Base-by-base conservation (phyloP, 116 monocot genomes). In the Cymodocea nodosa region DNA sequence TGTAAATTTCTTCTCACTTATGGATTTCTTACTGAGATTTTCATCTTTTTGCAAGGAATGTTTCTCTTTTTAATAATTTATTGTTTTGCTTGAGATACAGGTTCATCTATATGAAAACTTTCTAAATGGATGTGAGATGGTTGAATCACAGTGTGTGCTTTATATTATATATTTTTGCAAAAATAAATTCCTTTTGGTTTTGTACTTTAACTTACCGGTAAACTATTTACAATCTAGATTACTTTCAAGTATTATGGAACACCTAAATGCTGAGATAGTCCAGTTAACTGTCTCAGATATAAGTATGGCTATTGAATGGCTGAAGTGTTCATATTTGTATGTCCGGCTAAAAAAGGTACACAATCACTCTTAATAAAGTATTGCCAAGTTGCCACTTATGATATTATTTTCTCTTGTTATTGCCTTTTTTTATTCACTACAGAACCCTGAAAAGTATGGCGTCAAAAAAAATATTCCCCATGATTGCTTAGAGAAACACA, bases 391-490 rank as follows among this genome's bases (percentile, higher is more conserved):
- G 15, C 16, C 25, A 2, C 16, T 60, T 30, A 35, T n/a, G 37
- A 62, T 1, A 23, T 8, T n/a, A n/a, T 35, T 62, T 36, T 62
- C 56, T 56, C 24, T 36, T 62, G 6, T 39, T 17, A 39, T 36
- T 8, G n/a, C 16, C 1, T 9, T 39, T 62, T 36, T 62, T 18
- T 37, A 17, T 18, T 23, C 23, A 40, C 23, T 19, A 57, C 52
- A 99, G 98, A 89, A 92, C 77, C 92, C 99, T 79, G 86, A 99
- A 78, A 84, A 83, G 20, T 99, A 99, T 77, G 99, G 92, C 63
- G 56, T 92, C 44, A 86, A 85, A 72, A 81, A 66, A 83, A 82
- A 80, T 68, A 73, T 85, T 76, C 86, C 84, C 56, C 24, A 23
- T 70, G 81, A 89, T 52, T 63, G 57, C 37, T 70, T 89, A 56